Conservation (phyloP, 202 grass and related monocot genomes). For the Elaeis oleifera region DNA sequence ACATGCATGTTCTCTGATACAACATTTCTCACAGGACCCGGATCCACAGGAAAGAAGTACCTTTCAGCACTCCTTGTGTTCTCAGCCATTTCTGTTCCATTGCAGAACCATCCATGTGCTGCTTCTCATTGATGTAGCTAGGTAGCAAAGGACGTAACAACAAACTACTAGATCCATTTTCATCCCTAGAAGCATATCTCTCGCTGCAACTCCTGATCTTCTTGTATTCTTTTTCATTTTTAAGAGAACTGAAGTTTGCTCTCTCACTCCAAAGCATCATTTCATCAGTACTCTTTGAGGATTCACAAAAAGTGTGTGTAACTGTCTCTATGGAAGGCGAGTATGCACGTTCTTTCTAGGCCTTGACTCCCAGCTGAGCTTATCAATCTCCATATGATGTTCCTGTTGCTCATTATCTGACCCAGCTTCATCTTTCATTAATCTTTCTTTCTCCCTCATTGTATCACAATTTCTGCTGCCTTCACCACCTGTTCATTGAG, state of each 20-base stretch:
- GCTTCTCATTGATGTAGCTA: slow-evolving; percentile 14
- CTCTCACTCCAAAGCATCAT: slow-evolving; percentile 19
- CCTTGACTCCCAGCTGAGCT: background rate
- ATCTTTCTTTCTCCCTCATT: background rate
- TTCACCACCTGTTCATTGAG: slow-evolving; percentile 1
- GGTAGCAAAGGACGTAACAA: slow-evolving; percentile 24
- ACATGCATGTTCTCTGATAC: slow-evolving; percentile 15
- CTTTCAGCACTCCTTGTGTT: slow-evolving; percentile 31
- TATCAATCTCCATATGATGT: background rate
- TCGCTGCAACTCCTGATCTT: slow-evolving; percentile 40
- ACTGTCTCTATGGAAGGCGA: background rate
- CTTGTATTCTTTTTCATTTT: slow-evolving; percentile 31
- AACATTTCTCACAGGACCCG: slow-evolving; percentile 12
- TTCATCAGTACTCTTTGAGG: slow-evolving; percentile 5
- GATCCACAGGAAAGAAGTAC: slow-evolving; percentile 35
- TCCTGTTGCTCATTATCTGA: background rate
- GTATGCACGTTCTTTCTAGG: background rate
- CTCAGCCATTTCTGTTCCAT: slow-evolving; percentile 15
- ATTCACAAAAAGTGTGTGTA: background rate
- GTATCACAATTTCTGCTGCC: background rate
- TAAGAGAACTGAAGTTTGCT: slow-evolving; percentile 18
- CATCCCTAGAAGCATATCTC: slow-evolving; percentile 14
- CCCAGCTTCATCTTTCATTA: background rate
- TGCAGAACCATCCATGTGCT: background rate
- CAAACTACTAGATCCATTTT: slow-evolving; percentile 23